Percentiles rank a stretch among this genome's conserved stretches.
Conservation (phyloP, 257 asterid species). For the Plantago elongata region DNA sequence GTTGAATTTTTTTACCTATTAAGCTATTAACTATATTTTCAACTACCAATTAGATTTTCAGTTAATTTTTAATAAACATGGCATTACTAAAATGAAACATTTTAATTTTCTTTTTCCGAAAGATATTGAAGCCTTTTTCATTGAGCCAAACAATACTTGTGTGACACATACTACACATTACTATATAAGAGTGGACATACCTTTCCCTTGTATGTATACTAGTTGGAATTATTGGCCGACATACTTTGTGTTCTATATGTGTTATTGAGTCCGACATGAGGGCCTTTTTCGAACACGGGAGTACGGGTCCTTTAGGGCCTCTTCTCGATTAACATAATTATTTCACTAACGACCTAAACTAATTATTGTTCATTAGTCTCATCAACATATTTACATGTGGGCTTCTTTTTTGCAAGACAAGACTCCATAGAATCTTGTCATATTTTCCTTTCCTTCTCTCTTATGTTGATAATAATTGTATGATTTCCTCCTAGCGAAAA, state of each 20-base stretch:
- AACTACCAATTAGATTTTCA: no score
- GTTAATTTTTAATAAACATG: no score
- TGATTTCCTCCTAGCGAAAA: background rate
- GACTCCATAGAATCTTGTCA: conserved; percentile 14
- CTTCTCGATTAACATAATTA: conserved; percentile 26
- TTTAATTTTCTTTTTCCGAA: no score
- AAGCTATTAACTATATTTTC: no score
- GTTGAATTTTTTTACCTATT: no score
- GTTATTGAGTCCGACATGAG: conserved; percentile 30
- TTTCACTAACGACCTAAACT: conserved; percentile 13
- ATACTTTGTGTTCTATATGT: conserved; percentile 24
- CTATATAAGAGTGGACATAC: background rate
- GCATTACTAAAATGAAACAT: no score
- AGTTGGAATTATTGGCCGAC: conserved; percentile 28
- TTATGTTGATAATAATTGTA: background rate
- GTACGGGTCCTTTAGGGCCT: conserved; percentile 38
- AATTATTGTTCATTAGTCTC: conserved; percentile 17
- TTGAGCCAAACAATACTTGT: background rate
- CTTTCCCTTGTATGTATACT: no score
- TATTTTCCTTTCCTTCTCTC: background rate
- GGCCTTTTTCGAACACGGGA: conserved; percentile 27
- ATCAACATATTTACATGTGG: conserved; percentile 26
- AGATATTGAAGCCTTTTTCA: background rate
- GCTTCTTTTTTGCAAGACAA: conserved; percentile 18
- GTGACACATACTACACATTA: background rate